Percentiles rank a stretch among this genome's conserved stretches.
phyloP scores from a whole-genome alignment of 768 basidiomycete species.

The Galerina sulciceps region DNA sequence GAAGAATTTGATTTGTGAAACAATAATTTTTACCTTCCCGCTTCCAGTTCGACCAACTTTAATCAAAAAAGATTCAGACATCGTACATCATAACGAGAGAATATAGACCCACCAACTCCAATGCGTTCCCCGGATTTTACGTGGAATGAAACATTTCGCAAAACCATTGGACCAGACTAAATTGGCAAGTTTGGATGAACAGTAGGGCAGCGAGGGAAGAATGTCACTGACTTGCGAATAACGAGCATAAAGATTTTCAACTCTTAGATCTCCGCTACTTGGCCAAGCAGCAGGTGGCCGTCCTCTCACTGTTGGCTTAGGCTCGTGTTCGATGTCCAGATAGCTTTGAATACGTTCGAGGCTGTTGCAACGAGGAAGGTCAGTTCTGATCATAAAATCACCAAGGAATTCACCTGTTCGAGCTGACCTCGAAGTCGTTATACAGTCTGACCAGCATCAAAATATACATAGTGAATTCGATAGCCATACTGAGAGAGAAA shows the following conservation, averaged over 20 bases:
- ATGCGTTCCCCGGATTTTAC: slow-evolving; percentile 60
- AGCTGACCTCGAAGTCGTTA: slow-evolving; percentile 50
- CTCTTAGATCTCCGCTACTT: slow-evolving; percentile 54
- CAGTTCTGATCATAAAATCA: neutral
- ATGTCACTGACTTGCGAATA: slow-evolving; percentile 44
- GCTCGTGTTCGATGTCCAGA: slow-evolving; percentile 63
- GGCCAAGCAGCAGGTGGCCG: slow-evolving; percentile 72
- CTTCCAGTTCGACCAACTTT: slow-evolving; percentile 30
- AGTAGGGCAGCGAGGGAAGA: neutral
- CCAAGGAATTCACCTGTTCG: slow-evolving; percentile 36
- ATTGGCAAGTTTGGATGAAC: neutral
- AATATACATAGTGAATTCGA: slow-evolving; percentile 56
- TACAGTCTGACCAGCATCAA: slow-evolving; percentile 49
- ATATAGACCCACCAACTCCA: slow-evolving; percentile 40
- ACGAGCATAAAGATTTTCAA: slow-evolving; percentile 56
- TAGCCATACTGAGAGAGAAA: slow-evolving; percentile 61
- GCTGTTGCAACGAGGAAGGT: neutral
- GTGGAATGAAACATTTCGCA: slow-evolving; percentile 56
- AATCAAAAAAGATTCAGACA: neutral
- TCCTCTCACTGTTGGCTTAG: slow-evolving; percentile 39
- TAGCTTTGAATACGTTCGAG: slow-evolving; percentile 74
- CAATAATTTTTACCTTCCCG: slow-evolving; percentile 21
- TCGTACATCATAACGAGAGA: slow-evolving; percentile 10
- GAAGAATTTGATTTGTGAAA: neutral
- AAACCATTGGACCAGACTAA: slow-evolving; percentile 49